phyloP scores from a whole-genome alignment of 768 basidiomycete genomes.

The Podaxis rugospora region DNA sequence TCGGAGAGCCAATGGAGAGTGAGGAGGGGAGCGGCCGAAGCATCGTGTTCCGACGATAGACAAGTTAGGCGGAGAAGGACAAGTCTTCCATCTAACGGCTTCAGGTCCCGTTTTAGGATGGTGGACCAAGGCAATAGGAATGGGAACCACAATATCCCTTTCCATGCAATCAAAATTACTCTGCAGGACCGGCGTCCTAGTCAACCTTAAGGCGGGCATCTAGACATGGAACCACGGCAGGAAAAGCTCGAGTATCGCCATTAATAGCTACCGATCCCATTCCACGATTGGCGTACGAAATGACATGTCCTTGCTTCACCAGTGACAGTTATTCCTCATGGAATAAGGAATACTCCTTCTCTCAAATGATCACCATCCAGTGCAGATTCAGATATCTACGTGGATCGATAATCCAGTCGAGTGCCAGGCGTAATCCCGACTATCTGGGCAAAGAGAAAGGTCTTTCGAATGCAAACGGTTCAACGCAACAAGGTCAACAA shows the following conservation, averaged over 20 bases:
- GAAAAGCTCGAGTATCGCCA: no score
- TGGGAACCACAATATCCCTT: not conserved
- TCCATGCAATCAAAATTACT: not conserved
- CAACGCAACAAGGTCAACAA: conserved; percentile 71
- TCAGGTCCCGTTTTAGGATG: not conserved
- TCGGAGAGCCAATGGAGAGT: not conserved
- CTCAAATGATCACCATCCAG: not conserved
- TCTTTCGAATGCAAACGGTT: conserved; percentile 40
- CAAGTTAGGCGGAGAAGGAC: no score
- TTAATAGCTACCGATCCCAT: no score
- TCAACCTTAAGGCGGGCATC: not conserved
- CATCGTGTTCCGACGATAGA: not conserved
- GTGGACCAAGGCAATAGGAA: conserved; percentile 4
- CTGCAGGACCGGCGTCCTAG: not conserved
- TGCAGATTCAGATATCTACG: not conserved
- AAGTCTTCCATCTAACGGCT: not conserved
- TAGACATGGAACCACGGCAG: no score
- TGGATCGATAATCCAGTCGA: not conserved
- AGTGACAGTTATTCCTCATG: no score
- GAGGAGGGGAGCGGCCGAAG: not conserved
- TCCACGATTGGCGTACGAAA: no score
- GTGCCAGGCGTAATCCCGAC: not conserved
- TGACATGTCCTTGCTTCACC: no score
- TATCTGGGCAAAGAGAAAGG: not conserved
- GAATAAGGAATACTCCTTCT: not conserved